Conservation (phyloP, 352 stramenopile species). For the Blastocystis sp. region DNA sequence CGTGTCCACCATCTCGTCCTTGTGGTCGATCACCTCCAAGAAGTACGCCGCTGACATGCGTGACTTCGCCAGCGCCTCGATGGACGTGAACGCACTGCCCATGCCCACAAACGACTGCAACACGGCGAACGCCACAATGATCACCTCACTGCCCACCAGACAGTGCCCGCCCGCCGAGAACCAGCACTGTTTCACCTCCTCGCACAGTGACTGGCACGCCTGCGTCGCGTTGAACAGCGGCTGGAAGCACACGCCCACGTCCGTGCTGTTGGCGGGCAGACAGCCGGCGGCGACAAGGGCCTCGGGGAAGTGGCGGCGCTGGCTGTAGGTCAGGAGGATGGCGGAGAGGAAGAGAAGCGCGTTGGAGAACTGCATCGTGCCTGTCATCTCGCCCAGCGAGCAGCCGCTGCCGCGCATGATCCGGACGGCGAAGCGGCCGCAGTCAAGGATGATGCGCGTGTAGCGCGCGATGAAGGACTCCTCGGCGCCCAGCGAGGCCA, state of each 20-base stretch:
- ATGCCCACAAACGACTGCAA: slow-evolving; percentile 79
- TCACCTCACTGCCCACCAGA: slow-evolving; percentile 77
- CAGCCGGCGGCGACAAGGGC: not conserved
- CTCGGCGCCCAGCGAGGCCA: slow-evolving; percentile 79
- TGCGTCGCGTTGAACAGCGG: not conserved
- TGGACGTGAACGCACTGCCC: slow-evolving; percentile 76
- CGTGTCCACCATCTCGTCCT: slow-evolving; percentile 39
- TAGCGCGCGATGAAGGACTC: slow-evolving; percentile 77
- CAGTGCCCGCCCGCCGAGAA: slow-evolving; percentile 70
- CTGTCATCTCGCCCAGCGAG: not conserved
- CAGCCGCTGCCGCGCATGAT: not conserved
- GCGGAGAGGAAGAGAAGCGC: slow-evolving; percentile 74
- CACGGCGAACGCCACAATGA: slow-evolving; percentile 78
- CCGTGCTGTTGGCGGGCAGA: not conserved
- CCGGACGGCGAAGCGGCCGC: not conserved
- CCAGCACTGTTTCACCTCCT: slow-evolving; percentile 25
- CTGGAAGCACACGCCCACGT: slow-evolving; percentile 57
- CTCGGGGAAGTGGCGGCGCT: slow-evolving; percentile 28
- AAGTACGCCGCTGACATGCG: slow-evolving; percentile 52
- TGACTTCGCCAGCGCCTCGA: slow-evolving; percentile 72
- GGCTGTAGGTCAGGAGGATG: slow-evolving; percentile 72
- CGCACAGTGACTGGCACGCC: slow-evolving; percentile 9
- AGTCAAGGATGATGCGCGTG: slow-evolving; percentile 72
- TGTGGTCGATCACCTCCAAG: slow-evolving; percentile 55
- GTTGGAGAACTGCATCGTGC: slow-evolving; percentile 1